These are phyloP conservation scores for Mycena venus DNA, from an alignment of 768 basidiomycete species.

Conservation along the genomic window DNA sequence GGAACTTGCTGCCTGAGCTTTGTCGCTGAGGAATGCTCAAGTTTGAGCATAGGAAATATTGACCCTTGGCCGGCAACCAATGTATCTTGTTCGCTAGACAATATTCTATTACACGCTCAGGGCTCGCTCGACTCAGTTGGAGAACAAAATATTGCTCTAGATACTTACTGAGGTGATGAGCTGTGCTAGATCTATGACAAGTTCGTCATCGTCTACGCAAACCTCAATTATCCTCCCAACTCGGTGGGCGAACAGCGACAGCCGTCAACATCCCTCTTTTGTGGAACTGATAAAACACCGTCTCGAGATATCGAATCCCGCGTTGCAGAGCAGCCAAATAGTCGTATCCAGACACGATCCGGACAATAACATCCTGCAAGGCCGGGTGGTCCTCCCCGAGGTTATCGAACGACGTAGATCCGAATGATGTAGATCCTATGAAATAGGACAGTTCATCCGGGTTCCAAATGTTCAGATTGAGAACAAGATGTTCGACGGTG, in stretches of 20 bases:
- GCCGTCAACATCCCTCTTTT: conserved; percentile 18
- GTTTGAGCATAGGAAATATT: not conserved
- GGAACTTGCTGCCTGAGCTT: not conserved
- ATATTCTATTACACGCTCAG: not conserved
- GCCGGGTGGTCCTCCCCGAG: too few species aligned
- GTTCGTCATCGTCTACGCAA: not conserved
- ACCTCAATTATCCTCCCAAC: not conserved
- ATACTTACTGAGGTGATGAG: conserved; percentile 8
- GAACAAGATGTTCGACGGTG: conserved; percentile 10
- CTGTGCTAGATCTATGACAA: conserved; percentile 4
- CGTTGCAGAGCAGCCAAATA: not conserved
- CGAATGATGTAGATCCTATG: too few species aligned
- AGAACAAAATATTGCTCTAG: conserved; percentile 5
- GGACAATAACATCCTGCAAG: too few species aligned
- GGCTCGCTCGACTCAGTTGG: conserved; percentile 5
- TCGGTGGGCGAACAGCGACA: not conserved
- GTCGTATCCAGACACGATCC: conserved; percentile 4
- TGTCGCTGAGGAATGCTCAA: not conserved
- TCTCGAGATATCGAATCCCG: conserved; percentile 8
- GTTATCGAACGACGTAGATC: too few species aligned
- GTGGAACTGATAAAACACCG: not conserved
- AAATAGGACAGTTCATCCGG: too few species aligned
- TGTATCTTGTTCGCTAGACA: conserved; percentile 1
- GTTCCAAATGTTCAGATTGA: not conserved
- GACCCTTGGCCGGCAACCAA: not conserved